Evolutionary conservation across 208 protist species (phyloP).

Genomic region (Leptomonas pyrrhocoris): DNA sequence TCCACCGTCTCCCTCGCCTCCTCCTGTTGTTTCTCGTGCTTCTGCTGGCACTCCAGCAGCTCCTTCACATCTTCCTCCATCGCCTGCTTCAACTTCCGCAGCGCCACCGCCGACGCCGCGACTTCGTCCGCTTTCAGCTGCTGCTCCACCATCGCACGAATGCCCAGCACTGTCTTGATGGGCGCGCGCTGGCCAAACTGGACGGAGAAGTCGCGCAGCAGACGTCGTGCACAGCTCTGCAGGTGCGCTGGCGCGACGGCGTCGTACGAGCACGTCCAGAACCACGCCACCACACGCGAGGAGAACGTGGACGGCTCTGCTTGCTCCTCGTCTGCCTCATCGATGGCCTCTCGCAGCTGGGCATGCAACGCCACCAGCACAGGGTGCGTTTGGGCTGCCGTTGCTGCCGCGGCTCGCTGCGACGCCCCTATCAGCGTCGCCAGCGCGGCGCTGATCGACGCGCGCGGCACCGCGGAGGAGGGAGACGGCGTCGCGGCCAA

Average conservation of each 20-base stretch:
- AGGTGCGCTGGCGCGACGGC: slow-evolving; percentile 97
- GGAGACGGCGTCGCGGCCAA: background rate
- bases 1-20: background rate
- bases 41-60: slow-evolving; percentile 20
- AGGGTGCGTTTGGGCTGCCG: background rate
- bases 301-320: background rate
- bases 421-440: background rate
- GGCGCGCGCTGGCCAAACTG: slow-evolving; percentile 77
- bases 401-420: background rate
- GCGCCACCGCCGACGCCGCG: background rate
- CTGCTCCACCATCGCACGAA: slow-evolving; percentile 97
- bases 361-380: background rate
- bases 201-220: slow-evolving; percentile 94
- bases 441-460: background rate
- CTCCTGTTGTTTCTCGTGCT: slow-evolving; percentile 1
- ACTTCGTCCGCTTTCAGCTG: slow-evolving; percentile 15
- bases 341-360: background rate
- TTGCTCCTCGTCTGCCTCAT: background rate
- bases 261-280: slow-evolving; percentile 80
- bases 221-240: slow-evolving; percentile 96
- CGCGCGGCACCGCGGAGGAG: slow-evolving; percentile 1
- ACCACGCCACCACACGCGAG: slow-evolving; percentile 77
- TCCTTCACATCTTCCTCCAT: slow-evolving; percentile 7
- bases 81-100: background rate
- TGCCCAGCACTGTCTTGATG: slow-evolving; percentile 96